Evolutionary conservation across 805 yeast genomes (phyloP), one percentile per base, ranked within the genome.

Genomic region (Scheffersomyces coipomensis): DNA sequence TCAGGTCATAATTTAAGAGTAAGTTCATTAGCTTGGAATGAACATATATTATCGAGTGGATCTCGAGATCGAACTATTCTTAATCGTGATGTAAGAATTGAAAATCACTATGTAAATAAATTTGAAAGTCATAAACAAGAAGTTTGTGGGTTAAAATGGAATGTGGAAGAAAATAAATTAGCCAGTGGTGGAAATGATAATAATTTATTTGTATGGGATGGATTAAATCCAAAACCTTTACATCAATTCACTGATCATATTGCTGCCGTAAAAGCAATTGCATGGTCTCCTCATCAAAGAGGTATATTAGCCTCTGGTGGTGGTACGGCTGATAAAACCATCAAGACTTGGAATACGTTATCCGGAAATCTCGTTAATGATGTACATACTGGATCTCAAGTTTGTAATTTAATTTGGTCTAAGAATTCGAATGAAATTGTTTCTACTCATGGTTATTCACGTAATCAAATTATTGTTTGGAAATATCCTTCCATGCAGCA

Each of bases 171-270:
- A 50, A 89, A 91, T 58, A 89, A 87, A 58, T 72, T 93, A 35
- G 99, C 97, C 0, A 83, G 93, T 19, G 99, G 99, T 19, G 96
- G 97, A 33, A 93, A 93, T 58, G 99, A 93, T 63, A 93, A 93
- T 58, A 78, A 78, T 52, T 71, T 93, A 18, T 75, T 78, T 48
- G 85, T 93, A 9, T 93, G 97, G 93, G 96, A 88, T 56, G 96
- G 93, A 1, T 59, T 81, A 33, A 76, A 75, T 38, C 58, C 75
- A 3, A 72, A 71, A 38, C 97, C 99, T 2, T 59, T 88, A 21
- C 77, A 82, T 55, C 82, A 73, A 43, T 85, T 89, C 51, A 70
- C 74, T 2, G 96, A 88, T 46, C 98, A 93, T 59, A 79, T 78
- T 13, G 97, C 98, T 1, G 99, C 99, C 0, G 95, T 93, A 3